Evolutionary conservation across 129 eudicot genomes (phyloP), one percentile per base, ranked within the genome.

Genomic region (Pittosporum tobira): DNA sequence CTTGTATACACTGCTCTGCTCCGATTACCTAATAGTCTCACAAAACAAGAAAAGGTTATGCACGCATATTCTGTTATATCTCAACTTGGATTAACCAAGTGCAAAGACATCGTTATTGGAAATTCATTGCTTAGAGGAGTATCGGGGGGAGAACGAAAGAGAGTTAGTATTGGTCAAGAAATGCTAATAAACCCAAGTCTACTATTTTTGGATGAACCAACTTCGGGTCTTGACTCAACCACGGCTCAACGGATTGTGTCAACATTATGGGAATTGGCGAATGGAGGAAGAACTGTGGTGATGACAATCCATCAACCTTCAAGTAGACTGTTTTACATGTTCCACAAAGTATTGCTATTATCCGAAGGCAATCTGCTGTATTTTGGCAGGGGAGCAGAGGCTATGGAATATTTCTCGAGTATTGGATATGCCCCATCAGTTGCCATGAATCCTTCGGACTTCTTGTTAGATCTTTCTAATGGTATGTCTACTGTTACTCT

Each of bases 111-210:
- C 75, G 67, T 84, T 2, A 75, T 88, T 1, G 96, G 96, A 11
- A 80, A 67, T 8, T 64, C 79, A 6, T 3, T 67, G 10, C 23
- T 84, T 54, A 78, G 94, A 64, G 94, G 96, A 8, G 46, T 84
- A 12, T 84, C 97, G 0, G 94, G 95, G 11, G 97, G 97, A 15
- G 97, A 89, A 55, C 67, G 97, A 14, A 89, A 89, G 73, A 69
- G 97, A 40, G 95, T 85, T 29, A 89, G 94, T 48, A 85, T 89
- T n/a, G 97, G 97, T 30, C 97, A 85, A 69, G 97, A 89, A 69
- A 71, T 89, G 93, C 75, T 85, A 30, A 80, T 89, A 45, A 83
- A 89, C 48, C 97, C 97, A 3, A 82, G 97, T 51, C 55, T 89
- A 48, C 67, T 89, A 62, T 75, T 89, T 47, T 61, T 89, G 61